phyloP scores from a whole-genome alignment of 1,139 yeast genomes.

The Pneumocystis murina region DNA sequence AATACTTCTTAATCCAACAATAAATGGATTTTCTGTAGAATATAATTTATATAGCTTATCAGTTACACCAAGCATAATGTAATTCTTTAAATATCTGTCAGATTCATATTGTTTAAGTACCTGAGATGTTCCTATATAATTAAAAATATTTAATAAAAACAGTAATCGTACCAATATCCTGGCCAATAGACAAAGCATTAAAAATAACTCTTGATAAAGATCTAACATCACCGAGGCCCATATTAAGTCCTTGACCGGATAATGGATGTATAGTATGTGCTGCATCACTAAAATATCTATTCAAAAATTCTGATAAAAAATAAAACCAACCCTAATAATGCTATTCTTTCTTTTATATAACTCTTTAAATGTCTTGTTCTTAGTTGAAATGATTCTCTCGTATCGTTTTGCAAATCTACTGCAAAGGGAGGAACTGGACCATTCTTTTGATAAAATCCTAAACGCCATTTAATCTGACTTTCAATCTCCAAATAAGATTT shows the following conservation, averaged over 20 bases:
- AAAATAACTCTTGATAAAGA: conserved; percentile 56
- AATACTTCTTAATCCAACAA: conserved; percentile 57
- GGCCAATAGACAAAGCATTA: conserved; percentile 55
- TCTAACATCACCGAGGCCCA: conserved; percentile 94
- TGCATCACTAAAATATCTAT: conserved; percentile 60
- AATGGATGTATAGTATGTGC: conserved; percentile 96
- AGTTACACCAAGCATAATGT: conserved; percentile 67
- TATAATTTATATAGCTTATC: conserved; percentile 86
- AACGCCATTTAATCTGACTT: conserved; percentile 57
- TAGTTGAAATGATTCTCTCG: conserved; percentile 82
- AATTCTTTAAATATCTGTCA: conserved; percentile 65
- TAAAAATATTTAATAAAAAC: background rate
- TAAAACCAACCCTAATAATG: conserved; percentile 31
- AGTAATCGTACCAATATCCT: conserved; percentile 51
- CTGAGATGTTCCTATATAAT: conserved; percentile 35
- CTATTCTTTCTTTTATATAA: conserved; percentile 69
- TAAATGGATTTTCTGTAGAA: conserved; percentile 55
- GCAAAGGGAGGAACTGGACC: conserved; percentile 49
- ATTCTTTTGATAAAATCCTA: conserved; percentile 30
- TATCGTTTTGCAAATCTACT: conserved; percentile 39
- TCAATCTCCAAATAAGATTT: conserved; percentile 35
- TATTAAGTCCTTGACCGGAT: conserved; percentile 95
- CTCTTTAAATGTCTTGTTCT: conserved; percentile 82
- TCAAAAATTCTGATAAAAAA: background rate
- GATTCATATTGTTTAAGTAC: conserved; percentile 68